Evolutionary conservation across 2,329 filamentous ascomycete species (phyloP), one percentile per base, ranked within the genome.

Genomic region (Claviceps lovelessii): DNA sequence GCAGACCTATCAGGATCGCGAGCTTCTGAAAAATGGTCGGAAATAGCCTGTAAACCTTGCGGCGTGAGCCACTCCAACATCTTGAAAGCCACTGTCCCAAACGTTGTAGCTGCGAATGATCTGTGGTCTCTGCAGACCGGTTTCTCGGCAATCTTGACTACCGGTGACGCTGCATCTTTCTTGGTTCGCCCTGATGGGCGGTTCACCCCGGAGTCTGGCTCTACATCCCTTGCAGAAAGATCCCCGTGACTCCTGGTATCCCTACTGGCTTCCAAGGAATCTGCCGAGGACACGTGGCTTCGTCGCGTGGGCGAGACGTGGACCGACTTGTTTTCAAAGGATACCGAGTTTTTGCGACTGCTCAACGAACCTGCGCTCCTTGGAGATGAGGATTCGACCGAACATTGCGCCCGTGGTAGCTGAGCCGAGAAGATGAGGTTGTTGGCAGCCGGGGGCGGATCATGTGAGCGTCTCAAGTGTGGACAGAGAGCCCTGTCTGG

Each of bases 21-120:
- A 19, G 58, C 52, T 5, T 62, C 59, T 6, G 58, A 60, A 23
- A 68, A 55, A 52, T 70, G 72, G 17, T 70, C 62, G 0, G 72
- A 70, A 67, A 81, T 74, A 10, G 72, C 69, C 23, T 75, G 72
- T 4, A 81, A 64, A n/a, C 73, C 76, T 54, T 73, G 73, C 0
- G 81, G 81, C 1, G 81, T 81, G n/a, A 86, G 68, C 82, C 81
- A 86, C 64, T 86, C 83, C 4, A 86, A 62, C 80, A 85, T 85
- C 61, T 82, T 84, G 65, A 85, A 82, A 11, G 83, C 77, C 11
- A 79, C 78, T 0, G 82, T 84, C 7, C 76, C 80, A 61, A 86
- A 85, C 8, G 84, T 70, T 58, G 83, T 83, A 7, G 79, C 79
- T 8, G 79, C 76, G 61, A 83, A 81, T 0, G 79, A 82, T 6